Conservation (phyloP, 129 eudicot species). For the Flaveria brownii region DNA sequence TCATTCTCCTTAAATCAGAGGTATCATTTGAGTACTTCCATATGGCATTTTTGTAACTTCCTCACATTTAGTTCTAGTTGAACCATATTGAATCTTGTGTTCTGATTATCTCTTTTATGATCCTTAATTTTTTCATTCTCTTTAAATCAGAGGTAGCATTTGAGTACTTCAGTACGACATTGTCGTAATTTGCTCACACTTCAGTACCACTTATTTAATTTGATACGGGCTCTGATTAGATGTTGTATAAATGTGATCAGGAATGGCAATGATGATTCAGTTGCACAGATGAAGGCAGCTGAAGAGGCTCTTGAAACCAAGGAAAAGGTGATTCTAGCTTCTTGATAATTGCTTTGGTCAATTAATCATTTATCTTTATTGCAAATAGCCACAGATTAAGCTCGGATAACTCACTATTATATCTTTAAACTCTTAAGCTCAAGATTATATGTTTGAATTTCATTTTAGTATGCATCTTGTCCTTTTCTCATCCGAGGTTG, state of each 20-base stretch:
- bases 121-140: not conserved
- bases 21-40: constrained; percentile 1
- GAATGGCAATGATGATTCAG: constrained; percentile 68
- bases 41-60: constrained; percentile 5
- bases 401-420: not conserved
- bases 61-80: constrained; percentile 20
- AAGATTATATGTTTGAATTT: not conserved
- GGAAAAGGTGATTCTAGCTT: constrained; percentile 51
- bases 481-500: constrained; percentile 5
- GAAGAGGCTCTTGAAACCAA: constrained; percentile 79
- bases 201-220: constrained; percentile 5
- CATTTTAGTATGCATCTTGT: not conserved
- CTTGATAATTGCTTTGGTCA: constrained; percentile 9
- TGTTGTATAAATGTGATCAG: constrained; percentile 40
- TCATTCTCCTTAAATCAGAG: constrained; percentile 2
- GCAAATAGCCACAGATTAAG: not conserved
- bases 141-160: not conserved
- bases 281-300: constrained; percentile 83
- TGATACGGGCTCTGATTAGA: constrained; percentile 18
- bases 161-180: constrained; percentile 9
- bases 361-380: not conserved
- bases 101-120: constrained; percentile 10
- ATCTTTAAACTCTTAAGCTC: not conserved
- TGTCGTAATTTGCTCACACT: constrained; percentile 15
- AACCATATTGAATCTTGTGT: not conserved